A percentile compares a stretch with the other conserved stretches of the same genome.
These are phyloP conservation scores for Trichoderma erinaceum DNA, from an alignment of 495 filamentous ascomycete genomes.

Conservation along the genomic window DNA sequence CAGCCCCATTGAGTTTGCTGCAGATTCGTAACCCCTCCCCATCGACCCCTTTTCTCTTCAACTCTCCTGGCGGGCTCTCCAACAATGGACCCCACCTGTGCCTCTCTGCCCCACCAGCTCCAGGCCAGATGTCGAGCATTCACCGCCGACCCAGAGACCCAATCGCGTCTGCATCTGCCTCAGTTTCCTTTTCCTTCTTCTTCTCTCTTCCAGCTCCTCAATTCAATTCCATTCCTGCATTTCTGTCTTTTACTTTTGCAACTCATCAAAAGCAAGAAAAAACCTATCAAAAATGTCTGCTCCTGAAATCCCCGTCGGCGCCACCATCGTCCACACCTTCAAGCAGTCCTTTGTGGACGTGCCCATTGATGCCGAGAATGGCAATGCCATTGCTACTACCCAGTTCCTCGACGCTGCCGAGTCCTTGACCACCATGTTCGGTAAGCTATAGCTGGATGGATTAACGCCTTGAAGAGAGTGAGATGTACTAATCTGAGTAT, in stretches of 20 bases:
- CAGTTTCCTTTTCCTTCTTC: conserved; percentile 4
- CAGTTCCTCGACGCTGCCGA: conserved; percentile 92
- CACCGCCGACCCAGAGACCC: conserved; percentile 1
- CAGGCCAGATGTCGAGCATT: neutral
- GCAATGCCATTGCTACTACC: conserved; percentile 70
- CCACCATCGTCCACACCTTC: conserved; percentile 78
- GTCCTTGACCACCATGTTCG: conserved; percentile 77
- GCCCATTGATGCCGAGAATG: conserved; percentile 61
- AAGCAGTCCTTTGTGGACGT: conserved; percentile 79
- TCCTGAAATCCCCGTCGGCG: conserved; percentile 49
- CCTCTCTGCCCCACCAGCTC: conserved; percentile 5
- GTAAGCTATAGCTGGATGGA: conserved; percentile 40
- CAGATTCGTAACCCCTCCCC: neutral
- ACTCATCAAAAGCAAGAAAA: neutral
- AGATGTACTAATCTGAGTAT: neutral
- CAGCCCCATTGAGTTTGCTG: too few species aligned
- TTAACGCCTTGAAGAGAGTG: neutral
- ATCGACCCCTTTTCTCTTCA: neutral
- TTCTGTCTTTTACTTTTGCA: conserved; percentile 1
- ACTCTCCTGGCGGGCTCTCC: neutral
- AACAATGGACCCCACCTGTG: conserved; percentile 11
- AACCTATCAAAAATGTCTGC: conserved; percentile 32
- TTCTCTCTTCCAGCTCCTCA: conserved; percentile 15
- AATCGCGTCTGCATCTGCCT: neutral
- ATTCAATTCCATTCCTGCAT: conserved; percentile 14